A percentile compares a stretch with the other conserved stretches of the same genome.
phyloP scores from a whole-genome alignment of 225 moss, liverwort and hornwort species.

The Neckera pumila region DNA sequence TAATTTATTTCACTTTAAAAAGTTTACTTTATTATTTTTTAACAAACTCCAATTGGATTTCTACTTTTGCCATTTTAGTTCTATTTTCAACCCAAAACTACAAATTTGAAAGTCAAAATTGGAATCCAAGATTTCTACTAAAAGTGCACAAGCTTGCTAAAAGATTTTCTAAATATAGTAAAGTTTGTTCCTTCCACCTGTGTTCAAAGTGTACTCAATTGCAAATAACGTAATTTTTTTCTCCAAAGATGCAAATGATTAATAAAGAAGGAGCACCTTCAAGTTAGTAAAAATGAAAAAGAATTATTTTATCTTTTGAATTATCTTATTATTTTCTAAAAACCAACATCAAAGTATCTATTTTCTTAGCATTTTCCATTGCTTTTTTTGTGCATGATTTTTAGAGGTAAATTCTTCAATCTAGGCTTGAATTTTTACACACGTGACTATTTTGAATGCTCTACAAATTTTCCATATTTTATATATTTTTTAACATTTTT shows the following conservation, averaged over 20 bases:
- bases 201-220: not conserved
- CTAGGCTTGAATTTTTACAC: not conserved
- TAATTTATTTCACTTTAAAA: too few relatives aligned
- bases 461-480: not conserved
- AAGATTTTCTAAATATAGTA: not conserved
- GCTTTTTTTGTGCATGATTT: not conserved
- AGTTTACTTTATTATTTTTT: too few relatives aligned
- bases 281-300: rapidly evolving
- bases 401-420: not conserved
- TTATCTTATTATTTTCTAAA: not conserved
- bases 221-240: not conserved
- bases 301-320: not conserved
- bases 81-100: not conserved
- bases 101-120: not conserved
- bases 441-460: not conserved
- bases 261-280: not conserved
- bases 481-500: too few relatives aligned
- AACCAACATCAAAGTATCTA: not conserved
- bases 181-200: not conserved
- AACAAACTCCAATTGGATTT: not conserved
- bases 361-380: not conserved
- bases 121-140: not conserved
- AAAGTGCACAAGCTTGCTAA: rapidly evolving
- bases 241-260: not conserved
- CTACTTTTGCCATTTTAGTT: not conserved